Base-by-base conservation (phyloP, 306 rosid species). In the Dalbergia cultrata region DNA sequence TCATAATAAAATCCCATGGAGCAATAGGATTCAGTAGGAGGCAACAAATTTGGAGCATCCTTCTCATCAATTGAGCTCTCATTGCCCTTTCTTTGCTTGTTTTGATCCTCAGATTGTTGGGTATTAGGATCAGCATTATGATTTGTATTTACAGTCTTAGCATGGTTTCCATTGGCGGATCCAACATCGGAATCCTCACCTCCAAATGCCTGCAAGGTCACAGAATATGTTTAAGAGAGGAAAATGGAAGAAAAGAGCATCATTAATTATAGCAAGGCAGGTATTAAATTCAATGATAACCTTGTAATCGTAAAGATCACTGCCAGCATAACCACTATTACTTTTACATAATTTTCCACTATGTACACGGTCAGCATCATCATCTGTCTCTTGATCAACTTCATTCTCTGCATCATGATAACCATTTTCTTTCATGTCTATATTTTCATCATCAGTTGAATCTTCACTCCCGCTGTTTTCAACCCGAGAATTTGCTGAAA, bases 291-390 rank as follows among this genome's bases (percentile, higher is more conserved):
- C 31, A 26, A 26, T 26, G 74, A 78, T 77, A 70, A 93, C 99
- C 99, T 96, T 96, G 79, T 92, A 90, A 88, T 96, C 98, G 52
- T 96, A 96, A 75, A 96, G 98, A 86, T 96, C 99, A 62, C 98
- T 93, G 69, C 97, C 99, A 57, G 90, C 97, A 89, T 88, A 96
- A 83, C 97, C 99, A 82, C 99, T 96, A n/a, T n/a, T n/a, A 82
- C 99, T 93, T 87, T 93, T 97, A 75, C 99, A 93, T 84, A 92
- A 82, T 82, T 93, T 96, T 72, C 99, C 98, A 86, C 99, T 96
- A 69, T 87, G 91, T 62, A 90, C 90, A 83, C 97, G 93, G 21
- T 92, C 98, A 59, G 82, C 89, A 70, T 96, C 97, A 54, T 96
- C 99, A 77, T 96, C 98, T 72, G 99, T 88, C 57, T 96, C 99